phyloP scores from a whole-genome alignment of 169 alveolate genomes.

The Eimeria praecox region DNA sequence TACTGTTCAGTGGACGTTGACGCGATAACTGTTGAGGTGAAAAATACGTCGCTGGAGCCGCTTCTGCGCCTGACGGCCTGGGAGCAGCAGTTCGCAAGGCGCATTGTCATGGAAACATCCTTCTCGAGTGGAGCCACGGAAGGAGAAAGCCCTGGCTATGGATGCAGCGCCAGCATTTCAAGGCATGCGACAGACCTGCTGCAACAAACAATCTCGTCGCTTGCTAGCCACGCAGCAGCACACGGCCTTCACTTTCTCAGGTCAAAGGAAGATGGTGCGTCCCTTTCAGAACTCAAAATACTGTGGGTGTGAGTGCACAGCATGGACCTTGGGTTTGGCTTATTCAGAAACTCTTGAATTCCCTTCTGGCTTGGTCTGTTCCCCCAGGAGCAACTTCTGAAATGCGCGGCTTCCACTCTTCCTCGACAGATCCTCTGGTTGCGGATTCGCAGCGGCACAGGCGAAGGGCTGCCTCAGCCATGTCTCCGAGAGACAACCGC shows the following conservation, averaged over 20 bases:
- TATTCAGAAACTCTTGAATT: background rate
- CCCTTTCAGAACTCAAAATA: background rate
- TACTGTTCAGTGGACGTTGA: conserved; percentile 62
- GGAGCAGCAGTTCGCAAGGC: conserved; percentile 66
- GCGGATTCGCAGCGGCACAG: background rate
- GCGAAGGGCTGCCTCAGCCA: conserved; percentile 32
- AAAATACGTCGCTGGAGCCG: conserved; percentile 41
- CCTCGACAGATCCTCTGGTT: background rate
- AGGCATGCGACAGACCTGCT: conserved; percentile 67
- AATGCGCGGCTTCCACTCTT: conserved; percentile 12
- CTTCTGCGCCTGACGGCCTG: conserved; percentile 57
- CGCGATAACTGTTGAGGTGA: background rate
- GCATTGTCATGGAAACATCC: conserved; percentile 25
- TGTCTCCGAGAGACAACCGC: conserved; percentile 39
- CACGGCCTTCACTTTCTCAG: conserved; percentile 46
- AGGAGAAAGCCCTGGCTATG: conserved; percentile 13
- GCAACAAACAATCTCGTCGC: conserved; percentile 57
- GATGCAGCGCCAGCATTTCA: conserved; percentile 53
- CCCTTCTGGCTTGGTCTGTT: background rate
- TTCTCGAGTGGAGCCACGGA: background rate
- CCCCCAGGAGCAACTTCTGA: conserved; percentile 19
- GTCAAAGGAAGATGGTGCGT: conserved; percentile 38
- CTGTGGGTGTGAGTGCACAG: background rate
- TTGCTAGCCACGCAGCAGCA: conserved; percentile 72
- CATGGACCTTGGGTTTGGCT: background rate